phyloP scores from a whole-genome alignment of 2,329 filamentous ascomycete species.

The Graphilbum fragrans region DNA sequence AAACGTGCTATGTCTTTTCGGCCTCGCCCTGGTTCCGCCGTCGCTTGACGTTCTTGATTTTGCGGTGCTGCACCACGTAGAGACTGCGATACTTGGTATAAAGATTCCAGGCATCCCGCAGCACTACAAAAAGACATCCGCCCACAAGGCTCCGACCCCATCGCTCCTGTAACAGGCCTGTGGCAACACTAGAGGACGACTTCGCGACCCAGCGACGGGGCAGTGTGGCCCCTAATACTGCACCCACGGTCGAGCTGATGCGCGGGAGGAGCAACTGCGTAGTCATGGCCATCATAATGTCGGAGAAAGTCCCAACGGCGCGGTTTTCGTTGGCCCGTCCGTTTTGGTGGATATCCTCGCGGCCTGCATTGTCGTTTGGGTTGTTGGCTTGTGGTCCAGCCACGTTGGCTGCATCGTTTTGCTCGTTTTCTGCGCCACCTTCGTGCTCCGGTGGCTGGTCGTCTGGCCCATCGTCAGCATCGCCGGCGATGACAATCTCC shows the following conservation, averaged over 20 bases:
- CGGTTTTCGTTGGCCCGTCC: slow-evolving; percentile 15
- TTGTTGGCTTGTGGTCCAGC: not conserved
- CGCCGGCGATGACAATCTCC: slow-evolving; percentile 9
- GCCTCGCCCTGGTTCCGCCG: not conserved
- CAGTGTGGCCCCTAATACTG: slow-evolving; percentile 55
- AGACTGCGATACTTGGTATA: slow-evolving; percentile 54
- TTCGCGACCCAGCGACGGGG: slow-evolving; percentile 54
- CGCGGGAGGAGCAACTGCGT: slow-evolving; percentile 63
- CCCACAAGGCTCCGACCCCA: slow-evolving; percentile 87
- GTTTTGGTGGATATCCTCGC: slow-evolving; percentile 2
- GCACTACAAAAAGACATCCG: slow-evolving; percentile 75
- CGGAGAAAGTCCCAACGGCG: slow-evolving; percentile 18
- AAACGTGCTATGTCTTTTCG: not conserved
- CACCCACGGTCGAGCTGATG: slow-evolving; percentile 68
- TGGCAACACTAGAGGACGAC: slow-evolving; percentile 10
- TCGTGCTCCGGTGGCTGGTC: not conserved
- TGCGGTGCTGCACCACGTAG: slow-evolving; percentile 39
- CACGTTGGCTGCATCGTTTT: not conserved
- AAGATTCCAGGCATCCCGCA: slow-evolving; percentile 55
- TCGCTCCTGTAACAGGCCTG: slow-evolving; percentile 62
- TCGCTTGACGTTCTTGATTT: slow-evolving; percentile 37
- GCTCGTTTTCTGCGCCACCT: not conserved
- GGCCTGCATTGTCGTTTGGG: not conserved
- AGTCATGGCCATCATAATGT: slow-evolving; percentile 36
- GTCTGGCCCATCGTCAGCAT: slow-evolving; percentile 11